Evolutionary conservation across 768 basidiomycete genomes (phyloP), one percentile per base, ranked within the genome.

Genomic region (Rubroboletus satanas): DNA sequence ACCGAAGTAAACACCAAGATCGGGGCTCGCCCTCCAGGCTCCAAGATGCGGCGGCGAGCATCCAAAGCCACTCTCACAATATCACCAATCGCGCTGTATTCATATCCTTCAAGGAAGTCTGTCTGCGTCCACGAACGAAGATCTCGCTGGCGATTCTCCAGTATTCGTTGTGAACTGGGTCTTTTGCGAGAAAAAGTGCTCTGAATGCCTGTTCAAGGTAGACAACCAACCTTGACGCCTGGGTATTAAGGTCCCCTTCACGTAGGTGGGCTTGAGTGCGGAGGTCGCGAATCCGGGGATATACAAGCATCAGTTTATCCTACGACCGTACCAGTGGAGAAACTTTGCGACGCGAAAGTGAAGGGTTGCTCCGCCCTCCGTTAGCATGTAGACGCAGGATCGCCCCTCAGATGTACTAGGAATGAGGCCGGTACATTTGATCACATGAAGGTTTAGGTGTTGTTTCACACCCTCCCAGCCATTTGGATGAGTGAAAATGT

Each of bases 391-490:
- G 28, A 68, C 55, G 12, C 62, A 58, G 0, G 54, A 49, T 39
- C 47, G 55, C 0, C 57, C 66, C 38, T 58, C 59, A 0, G 32
- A 38, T 4, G 55, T 52, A 18, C 10, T 26, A 7, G 63, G 54
- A 15, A 69, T 33, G 12, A 68, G 58, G 14, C 63, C 61, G 2
- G 69, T 64, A 42, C 33, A 11, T 18, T 49, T 50, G 1, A 61
- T 57, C 8, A 69, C 68, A 3, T 47, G 60, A 28, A 57, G 60
- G 39, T 69, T 60, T 8, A 57, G 49, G n/a, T 59, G 57, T 23
- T 66, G 69, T 36, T 68, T 66, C 4, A 44, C 28, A 4, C 59
- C 60, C 11, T 68, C 66, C 68, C 68, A 69, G 5, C 67, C 69
- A 37, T 68, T 69, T 9, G 68, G 69, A 44, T 66, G 59, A 5